Base-by-base conservation (phyloP, 2,329 filamentous ascomycete genomes). In the Fusarium torreyae region DNA sequence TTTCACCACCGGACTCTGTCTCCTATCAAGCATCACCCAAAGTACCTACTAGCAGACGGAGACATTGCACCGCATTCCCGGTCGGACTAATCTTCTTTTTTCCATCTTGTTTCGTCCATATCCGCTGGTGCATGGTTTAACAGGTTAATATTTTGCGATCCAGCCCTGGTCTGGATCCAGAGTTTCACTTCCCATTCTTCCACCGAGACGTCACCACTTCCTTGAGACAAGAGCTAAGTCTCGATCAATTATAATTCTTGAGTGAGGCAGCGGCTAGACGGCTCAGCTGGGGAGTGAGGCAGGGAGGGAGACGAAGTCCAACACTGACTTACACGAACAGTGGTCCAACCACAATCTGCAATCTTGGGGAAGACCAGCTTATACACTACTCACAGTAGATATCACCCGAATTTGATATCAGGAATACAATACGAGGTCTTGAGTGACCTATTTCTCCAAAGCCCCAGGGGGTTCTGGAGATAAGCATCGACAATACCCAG, bases 31-130 rank as follows among this genome's bases (percentile, higher is more conserved):
- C 57, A 24, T 42, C n/a, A 28, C 18, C 22, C 26, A n/a, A 72
- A 58, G 68, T 70, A 66, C 24, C 40, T 40, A 11, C 57, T 74
- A 74, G 50, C 72, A 71, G 24, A 46, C 40, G 61, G 63, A 57
- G 44, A 50, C 51, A 49, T 63, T 68, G 62, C 33, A 52, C 49
- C 24, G 61, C 26, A 48, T 63, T 64, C 70, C 70, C 55, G 46
- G 64, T 61, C 57, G 59, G 57, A 51, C 44, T 61, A 71, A 68
- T 72, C 64, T 69, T 61, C 63, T 66, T 53, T 66, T 60, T 63
- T 71, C 64, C 66, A 46, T 65, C 66, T 63, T 69, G 55, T 64
- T 68, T 72, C 57, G 55, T 53, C 51, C 55, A 64, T 57, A 54
- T 63, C 60, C 63, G 22, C 44, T 61, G 22, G 42, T 54, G 40